Percentiles rank a stretch among this genome's conserved stretches.
phyloP scores from a whole-genome alignment of 495 filamentous ascomycete species.

The Cudoniella acicularis region DNA sequence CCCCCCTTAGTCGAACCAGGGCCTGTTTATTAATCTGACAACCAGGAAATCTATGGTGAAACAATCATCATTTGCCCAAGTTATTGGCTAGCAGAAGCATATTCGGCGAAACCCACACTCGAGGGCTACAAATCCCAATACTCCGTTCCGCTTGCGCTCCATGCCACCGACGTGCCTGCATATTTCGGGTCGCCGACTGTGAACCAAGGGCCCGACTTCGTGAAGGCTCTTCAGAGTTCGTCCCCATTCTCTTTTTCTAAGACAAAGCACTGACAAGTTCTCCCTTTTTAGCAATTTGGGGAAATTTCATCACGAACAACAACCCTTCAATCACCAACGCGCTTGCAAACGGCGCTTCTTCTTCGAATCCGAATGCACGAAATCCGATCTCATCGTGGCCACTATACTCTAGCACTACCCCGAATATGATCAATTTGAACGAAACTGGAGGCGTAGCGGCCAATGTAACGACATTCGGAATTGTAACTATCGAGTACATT shows the following conservation, averaged over 20 bases:
- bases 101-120: conserved; percentile 45
- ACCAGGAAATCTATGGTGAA: conserved; percentile 46
- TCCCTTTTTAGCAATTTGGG: conserved; percentile 33
- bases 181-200: conserved; percentile 46
- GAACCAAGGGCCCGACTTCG: conserved; percentile 35
- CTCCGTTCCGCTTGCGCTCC: conserved; percentile 52
- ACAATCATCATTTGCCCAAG: conserved; percentile 32
- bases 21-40: not conserved
- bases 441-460: conserved; percentile 44
- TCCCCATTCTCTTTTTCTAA: not conserved
- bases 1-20: not conserved
- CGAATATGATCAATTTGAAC: conserved; percentile 50
- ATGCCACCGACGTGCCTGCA: conserved; percentile 45
- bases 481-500: conserved; percentile 19
- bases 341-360: conserved; percentile 32
- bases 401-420: conserved; percentile 31
- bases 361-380: not conserved
- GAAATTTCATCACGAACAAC: conserved; percentile 51
- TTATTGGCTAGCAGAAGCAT: conserved; percentile 45
- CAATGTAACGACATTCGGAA: conserved; percentile 12
- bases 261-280: not conserved
- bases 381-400: conserved; percentile 24
- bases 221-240: conserved; percentile 28
- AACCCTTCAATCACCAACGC: conserved; percentile 47
- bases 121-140: conserved; percentile 58